phyloP scores from a whole-genome alignment of 177 flowering plant genomes.

The Vitis hybrid region DNA sequence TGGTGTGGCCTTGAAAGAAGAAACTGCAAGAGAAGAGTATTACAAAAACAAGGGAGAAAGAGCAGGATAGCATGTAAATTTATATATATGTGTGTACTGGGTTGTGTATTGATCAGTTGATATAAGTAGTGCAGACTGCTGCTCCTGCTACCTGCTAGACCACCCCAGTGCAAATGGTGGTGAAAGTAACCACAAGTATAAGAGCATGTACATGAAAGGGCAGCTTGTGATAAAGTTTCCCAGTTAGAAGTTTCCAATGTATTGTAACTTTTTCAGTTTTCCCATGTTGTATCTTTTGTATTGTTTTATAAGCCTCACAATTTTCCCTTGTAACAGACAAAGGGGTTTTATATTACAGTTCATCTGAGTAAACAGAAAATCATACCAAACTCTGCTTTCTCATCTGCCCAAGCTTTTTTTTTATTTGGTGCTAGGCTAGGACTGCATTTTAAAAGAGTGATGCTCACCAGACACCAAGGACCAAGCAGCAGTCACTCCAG shows the following conservation, averaged over 20 bases:
- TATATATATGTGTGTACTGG: slow-evolving; percentile 8
- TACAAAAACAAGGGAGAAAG: not conserved
- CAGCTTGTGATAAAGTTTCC: slow-evolving; percentile 9
- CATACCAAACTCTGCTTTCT: slow-evolving; percentile 1
- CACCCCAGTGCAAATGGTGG: not conserved
- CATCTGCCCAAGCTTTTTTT: not conserved
- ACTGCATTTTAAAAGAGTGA: too few species aligned
- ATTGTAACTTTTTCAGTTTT: not conserved
- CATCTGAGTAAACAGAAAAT: not conserved
- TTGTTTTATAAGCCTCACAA: slow-evolving; percentile 8
- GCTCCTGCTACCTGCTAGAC: slow-evolving; percentile 1
- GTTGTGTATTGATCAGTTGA: slow-evolving; percentile 9
- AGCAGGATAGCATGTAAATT: slow-evolving; percentile 21
- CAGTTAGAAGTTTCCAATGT: slow-evolving; percentile 11
- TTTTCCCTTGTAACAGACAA: slow-evolving; percentile 7
- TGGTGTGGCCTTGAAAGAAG: slow-evolving; percentile 10
- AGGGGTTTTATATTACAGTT: not conserved
- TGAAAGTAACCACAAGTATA: not conserved
- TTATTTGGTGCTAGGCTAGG: too few species aligned
- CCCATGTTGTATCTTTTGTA: not conserved
- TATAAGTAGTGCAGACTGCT: slow-evolving; percentile 2
- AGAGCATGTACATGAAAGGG: slow-evolving; percentile 20
- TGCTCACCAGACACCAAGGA: too few species aligned
- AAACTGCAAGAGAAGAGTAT: not conserved
- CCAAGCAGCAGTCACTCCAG: too few species aligned